Percentiles rank a stretch among this genome's conserved stretches.
These are phyloP conservation scores for Rhizoctonia solani DNA, from an alignment of 1,284 basidiomycete species.

Conservation along the genomic window DNA sequence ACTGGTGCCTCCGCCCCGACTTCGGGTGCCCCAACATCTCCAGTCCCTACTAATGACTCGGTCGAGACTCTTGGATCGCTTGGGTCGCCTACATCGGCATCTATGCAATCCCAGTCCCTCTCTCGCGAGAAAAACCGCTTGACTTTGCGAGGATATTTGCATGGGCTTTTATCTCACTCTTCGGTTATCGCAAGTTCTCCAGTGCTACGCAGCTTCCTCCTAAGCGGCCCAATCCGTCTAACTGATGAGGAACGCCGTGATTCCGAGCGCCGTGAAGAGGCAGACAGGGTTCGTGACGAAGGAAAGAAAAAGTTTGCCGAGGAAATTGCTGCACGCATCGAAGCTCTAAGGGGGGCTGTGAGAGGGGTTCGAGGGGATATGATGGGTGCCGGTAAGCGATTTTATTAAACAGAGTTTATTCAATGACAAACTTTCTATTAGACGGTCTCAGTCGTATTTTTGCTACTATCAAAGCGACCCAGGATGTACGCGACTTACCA, in stretches of 20 bases:
- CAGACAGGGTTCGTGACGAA: slow-evolving; percentile 87
- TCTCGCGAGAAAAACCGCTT: slow-evolving; percentile 93
- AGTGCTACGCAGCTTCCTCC: slow-evolving; percentile 84
- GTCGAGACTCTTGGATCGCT: slow-evolving; percentile 37
- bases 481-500: slow-evolving; percentile 79
- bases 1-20: slow-evolving; percentile 46
- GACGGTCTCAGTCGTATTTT: slow-evolving; percentile 91
- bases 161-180: slow-evolving; percentile 74
- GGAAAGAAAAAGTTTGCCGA: slow-evolving; percentile 83
- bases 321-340: slow-evolving; percentile 86
- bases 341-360: slow-evolving; percentile 83
- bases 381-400: slow-evolving; percentile 68
- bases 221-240: slow-evolving; percentile 75
- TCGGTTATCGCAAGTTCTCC: slow-evolving; percentile 78
- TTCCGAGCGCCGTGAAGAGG: slow-evolving; percentile 78
- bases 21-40: slow-evolving; percentile 43
- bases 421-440: slow-evolving; percentile 42
- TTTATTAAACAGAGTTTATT: slow-evolving; percentile 9
- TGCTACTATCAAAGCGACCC: slow-evolving; percentile 81
- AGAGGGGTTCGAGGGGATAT: slow-evolving; percentile 91
- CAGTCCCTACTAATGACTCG: slow-evolving; percentile 39
- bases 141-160: slow-evolving; percentile 91
- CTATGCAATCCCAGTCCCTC: slow-evolving; percentile 47
- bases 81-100: slow-evolving; percentile 31
- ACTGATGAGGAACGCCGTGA: slow-evolving; percentile 80